Percentiles rank a stretch among this genome's conserved stretches.
Evolutionary conservation across 2,329 filamentous ascomycete species (phyloP).

Genomic region (Aschersonia sp.): DNA sequence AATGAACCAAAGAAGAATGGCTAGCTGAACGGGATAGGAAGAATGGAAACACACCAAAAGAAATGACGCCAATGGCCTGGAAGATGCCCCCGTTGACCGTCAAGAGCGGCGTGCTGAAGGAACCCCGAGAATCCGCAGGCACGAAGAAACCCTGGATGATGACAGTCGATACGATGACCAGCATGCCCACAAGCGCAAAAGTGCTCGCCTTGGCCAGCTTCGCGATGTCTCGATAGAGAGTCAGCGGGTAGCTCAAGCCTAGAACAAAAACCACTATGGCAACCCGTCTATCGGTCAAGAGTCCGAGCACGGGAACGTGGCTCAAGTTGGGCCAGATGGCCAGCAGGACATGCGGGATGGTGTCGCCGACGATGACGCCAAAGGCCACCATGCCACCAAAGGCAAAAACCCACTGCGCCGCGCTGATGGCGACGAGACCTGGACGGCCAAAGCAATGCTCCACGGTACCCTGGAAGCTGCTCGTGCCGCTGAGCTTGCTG

Average conservation of each 20-base stretch:
- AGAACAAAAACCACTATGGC: slow-evolving; percentile 82
- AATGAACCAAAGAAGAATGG: no score
- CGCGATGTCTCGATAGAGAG: slow-evolving; percentile 89
- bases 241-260: slow-evolving; percentile 79
- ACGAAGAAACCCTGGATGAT: slow-evolving; percentile 70
- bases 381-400: slow-evolving; percentile 99
- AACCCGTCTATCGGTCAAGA: slow-evolving; percentile 67
- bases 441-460: slow-evolving; percentile 85
- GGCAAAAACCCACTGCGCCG: slow-evolving; percentile 96
- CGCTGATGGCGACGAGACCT: slow-evolving; percentile 72
- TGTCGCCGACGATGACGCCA: slow-evolving; percentile 92
- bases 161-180: slow-evolving; percentile 76
- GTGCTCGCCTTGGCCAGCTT: slow-evolving; percentile 97
- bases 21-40: no score
- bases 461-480: slow-evolving; percentile 91
- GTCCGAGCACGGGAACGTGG: slow-evolving; percentile 62
- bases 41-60: slow-evolving; percentile 51
- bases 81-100: slow-evolving; percentile 82
- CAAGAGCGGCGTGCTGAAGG: slow-evolving; percentile 54
- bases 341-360: slow-evolving; percentile 77
- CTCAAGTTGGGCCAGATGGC: slow-evolving; percentile 68
- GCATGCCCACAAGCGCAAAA: slow-evolving; percentile 84
- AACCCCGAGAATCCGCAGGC: slow-evolving; percentile 56
- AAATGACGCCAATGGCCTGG: slow-evolving; percentile 94
- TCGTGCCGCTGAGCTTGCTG: slow-evolving; percentile 86